Percentiles rank a stretch among this genome's conserved stretches.
Conservation (phyloP, 228 moss, liverwort and hornwort genomes). For the Sphagnum magellanicum region DNA sequence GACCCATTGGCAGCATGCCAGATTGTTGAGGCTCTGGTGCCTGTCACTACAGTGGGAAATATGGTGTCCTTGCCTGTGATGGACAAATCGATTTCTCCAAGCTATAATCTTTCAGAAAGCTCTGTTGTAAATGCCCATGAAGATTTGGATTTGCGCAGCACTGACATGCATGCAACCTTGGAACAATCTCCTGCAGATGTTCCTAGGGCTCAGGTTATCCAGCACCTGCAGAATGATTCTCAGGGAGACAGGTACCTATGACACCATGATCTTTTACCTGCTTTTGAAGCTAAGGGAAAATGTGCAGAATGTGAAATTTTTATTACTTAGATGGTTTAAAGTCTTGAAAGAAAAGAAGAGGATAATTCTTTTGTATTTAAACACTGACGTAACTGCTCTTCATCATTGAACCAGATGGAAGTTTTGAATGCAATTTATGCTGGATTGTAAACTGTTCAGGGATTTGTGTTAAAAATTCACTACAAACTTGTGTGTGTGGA, state of each 20-base stretch:
- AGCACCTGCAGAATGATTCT: slow-evolving; percentile 18
- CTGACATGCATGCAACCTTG: slow-evolving; percentile 22
- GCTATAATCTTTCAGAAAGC: slow-evolving; percentile 7
- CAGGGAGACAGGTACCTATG: slow-evolving; percentile 27
- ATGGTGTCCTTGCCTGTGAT: slow-evolving; percentile 48
- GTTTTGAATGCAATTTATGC: neutral
- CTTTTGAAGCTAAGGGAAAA: neutral
- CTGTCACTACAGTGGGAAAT: neutral
- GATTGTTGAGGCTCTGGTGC: neutral
- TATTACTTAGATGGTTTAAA: neutral
- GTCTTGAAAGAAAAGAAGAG: neutral
- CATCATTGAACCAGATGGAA: neutral
- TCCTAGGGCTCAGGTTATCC: slow-evolving; percentile 23
- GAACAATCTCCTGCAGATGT: slow-evolving; percentile 40
- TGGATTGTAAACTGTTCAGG: slow-evolving; percentile 2
- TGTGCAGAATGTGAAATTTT: neutral
- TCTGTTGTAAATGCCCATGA: slow-evolving; percentile 11
- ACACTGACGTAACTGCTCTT: neutral
- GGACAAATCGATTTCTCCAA: slow-evolving; percentile 18
- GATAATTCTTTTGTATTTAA: neutral
- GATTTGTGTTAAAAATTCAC: too few relatives aligned
- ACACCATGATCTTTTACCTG: neutral
- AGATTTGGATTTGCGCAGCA: slow-evolving; percentile 15
- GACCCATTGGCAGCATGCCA: neutral
- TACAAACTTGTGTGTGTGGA: neutral